phyloP scores from a whole-genome alignment of 75 land plant species.

The Picea sitchensis region DNA sequence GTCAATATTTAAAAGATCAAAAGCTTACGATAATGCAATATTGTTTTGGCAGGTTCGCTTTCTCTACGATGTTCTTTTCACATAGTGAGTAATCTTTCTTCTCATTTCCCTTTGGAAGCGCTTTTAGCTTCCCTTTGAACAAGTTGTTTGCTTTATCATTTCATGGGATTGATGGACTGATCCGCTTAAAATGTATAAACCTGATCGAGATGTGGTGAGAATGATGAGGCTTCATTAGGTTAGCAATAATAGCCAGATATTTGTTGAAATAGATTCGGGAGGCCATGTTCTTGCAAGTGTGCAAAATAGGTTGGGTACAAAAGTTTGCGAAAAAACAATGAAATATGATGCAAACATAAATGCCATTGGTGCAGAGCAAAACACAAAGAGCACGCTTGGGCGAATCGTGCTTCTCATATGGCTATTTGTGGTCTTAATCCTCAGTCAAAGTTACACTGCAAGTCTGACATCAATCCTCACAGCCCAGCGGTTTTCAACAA shows the following conservation, averaged over 20 bases:
- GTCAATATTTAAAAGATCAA: neutral
- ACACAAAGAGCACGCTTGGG: slow-evolving; percentile 50
- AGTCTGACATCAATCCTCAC: slow-evolving; percentile 64
- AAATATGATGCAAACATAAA: neutral
- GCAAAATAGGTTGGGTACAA: neutral
- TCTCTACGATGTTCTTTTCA: slow-evolving; percentile 80
- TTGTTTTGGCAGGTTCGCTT: slow-evolving; percentile 69
- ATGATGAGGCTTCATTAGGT: neutral
- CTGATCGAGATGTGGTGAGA: neutral
- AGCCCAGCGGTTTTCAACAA: slow-evolving; percentile 57
- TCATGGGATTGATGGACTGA: neutral
- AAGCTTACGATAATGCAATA: neutral
- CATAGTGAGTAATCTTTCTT: slow-evolving; percentile 55
- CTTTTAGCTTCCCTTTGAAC: slow-evolving; percentile 6
- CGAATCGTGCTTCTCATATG: slow-evolving; percentile 55
- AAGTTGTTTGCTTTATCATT: neutral
- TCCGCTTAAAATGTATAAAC: neutral
- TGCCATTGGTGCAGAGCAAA: slow-evolving; percentile 49
- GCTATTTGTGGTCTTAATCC: slow-evolving; percentile 63
- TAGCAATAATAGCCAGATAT: neutral
- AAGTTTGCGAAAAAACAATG: neutral
- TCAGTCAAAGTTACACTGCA: slow-evolving; percentile 68
- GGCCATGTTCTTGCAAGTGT: neutral
- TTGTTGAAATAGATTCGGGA: neutral
- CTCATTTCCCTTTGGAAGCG: neutral